Base-by-base conservation (phyloP, 2,329 filamentous ascomycete genomes). In the Shiraia bambusicola region DNA sequence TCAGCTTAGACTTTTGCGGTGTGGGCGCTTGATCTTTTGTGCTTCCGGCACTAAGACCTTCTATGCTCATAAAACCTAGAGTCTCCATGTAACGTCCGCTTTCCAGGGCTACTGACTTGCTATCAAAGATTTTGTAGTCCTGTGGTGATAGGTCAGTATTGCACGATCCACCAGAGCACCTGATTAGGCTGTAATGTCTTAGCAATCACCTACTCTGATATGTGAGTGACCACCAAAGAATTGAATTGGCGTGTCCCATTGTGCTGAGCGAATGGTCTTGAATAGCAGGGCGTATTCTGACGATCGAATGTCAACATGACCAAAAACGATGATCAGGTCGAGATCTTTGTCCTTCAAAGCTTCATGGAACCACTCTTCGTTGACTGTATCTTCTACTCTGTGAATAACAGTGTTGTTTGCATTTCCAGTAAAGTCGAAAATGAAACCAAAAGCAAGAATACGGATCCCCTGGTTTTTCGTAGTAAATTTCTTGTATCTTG, bases 31-130 rank as follows among this genome's bases (percentile, higher is more conserved):
- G 38, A 30, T 52, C 24, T 55, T 63, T 63, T 14, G 56, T 69
- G 5, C 63, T 65, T 16, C 67, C 67, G 1, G 72, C 73, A 7
- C 70, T 70, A 14, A 84, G 62, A 1, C 88, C 88, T 42, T 85
- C 78, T 32, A 96, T 82, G 0, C 90, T 95, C 80, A 93, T 83
- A 79, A 93, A 97, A 2, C 92, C 92, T 35, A 97, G 84, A 0
- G 92, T 96, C 72, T 97, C 92, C 75, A 96, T 86, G 67, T 96
- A 97, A 1, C 92, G 81, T 3, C 92, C 92, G 55, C 88, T 93
- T 28, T 90, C 90, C 4, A 97, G 74, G 1, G 85, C 91, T 49
- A 87, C 84, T 0, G 91, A 82, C 39, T 82, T 84, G 28, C 79
- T 78, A 66, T 96, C 92, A 58, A 88, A 96, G 45, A 79, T 81